phyloP scores from a whole-genome alignment of 140 eudicot genomes.

The Oenanthe javanica region DNA sequence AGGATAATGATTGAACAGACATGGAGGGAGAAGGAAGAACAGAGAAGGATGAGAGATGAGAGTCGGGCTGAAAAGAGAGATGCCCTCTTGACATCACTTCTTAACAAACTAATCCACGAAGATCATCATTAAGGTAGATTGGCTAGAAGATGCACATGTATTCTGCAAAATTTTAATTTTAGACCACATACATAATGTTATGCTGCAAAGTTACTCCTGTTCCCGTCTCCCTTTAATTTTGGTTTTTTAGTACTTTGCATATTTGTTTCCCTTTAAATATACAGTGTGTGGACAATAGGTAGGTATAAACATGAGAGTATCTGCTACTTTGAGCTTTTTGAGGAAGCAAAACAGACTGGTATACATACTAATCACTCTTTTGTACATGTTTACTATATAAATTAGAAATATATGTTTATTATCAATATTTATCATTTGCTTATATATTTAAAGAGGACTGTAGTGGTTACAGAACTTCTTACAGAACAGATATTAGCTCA shows the following conservation, averaged over 20 bases:
- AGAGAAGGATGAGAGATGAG: conserved; percentile 66
- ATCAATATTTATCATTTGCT: no score
- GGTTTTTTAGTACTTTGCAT: not conserved
- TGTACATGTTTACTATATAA: not conserved
- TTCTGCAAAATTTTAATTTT: not conserved
- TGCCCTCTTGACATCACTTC: conserved; percentile 53
- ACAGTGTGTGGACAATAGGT: not conserved
- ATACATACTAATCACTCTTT: not conserved
- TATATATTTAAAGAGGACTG: not conserved
- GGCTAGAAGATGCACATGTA: not conserved
- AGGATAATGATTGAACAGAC: conserved; percentile 48
- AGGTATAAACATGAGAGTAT: not conserved
- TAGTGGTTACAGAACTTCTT: not conserved
- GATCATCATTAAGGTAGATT: conserved; percentile 17
- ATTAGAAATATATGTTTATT: not conserved
- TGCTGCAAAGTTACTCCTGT: not conserved
- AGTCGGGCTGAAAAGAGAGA: conserved; percentile 72
- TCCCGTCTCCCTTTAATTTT: no score
- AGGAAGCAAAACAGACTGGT: not conserved
- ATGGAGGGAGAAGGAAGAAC: conserved; percentile 82
- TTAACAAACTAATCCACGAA: conserved; percentile 54
- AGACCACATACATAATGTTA: not conserved
- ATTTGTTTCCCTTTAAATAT: not conserved
- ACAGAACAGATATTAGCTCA: not conserved
- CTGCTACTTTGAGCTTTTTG: not conserved